A percentile compares a stretch with the other conserved stretches of the same genome.
phyloP scores from a whole-genome alignment of 192 early-diverging fungal species.

The Dispira parvispora region DNA sequence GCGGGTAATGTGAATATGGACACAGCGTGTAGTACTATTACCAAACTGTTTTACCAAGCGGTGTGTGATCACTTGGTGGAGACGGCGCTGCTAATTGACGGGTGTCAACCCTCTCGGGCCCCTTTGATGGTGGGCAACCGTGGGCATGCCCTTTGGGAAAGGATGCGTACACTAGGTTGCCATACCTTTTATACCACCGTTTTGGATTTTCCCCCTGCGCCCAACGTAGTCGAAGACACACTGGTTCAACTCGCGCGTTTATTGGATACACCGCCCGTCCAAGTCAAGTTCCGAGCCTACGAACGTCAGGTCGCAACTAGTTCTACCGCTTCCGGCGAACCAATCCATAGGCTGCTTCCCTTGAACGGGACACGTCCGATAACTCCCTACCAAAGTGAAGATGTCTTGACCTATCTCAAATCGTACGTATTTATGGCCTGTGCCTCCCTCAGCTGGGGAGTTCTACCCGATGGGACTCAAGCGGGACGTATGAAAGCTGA shows the following conservation, averaged over 20 bases:
- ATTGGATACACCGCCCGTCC: not conserved
- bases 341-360: not conserved
- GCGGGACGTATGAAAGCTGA: too few species aligned
- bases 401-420: conserved; percentile 6
- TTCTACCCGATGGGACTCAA: too few species aligned
- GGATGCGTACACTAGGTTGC: too few species aligned
- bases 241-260: not conserved
- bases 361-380: not conserved
- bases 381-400: not conserved
- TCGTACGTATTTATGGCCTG: not conserved
- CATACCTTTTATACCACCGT: not conserved
- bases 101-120: not conserved
- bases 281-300: not conserved
- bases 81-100: not conserved
- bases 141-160: not conserved
- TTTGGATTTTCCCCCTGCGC: not conserved
- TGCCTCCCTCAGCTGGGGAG: too few species aligned
- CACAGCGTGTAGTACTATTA: not conserved
- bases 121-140: not conserved
- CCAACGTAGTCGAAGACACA: not conserved
- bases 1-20: conserved; percentile 1
- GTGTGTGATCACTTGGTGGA: conserved; percentile 1
- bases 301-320: not conserved
- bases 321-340: not conserved
- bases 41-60: not conserved